Conservation (phyloP, 768 basidiomycete genomes). For the Exidia glandulosa region DNA sequence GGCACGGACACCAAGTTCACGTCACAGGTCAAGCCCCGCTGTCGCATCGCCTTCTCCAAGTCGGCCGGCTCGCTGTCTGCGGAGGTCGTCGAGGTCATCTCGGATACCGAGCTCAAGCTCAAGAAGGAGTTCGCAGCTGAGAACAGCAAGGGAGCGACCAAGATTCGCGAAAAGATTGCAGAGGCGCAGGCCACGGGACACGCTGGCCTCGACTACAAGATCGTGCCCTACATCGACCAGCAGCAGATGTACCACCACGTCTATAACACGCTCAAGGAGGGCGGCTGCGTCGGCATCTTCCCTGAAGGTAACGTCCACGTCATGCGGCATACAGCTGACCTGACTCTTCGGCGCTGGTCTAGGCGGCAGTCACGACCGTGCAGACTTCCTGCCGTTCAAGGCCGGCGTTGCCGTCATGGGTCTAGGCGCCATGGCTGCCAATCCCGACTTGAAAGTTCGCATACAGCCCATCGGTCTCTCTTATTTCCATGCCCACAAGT, state of each 20-base stretch:
- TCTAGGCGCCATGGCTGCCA: conserved; percentile 90
- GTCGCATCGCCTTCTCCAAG: conserved; percentile 84
- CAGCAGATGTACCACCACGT: conserved; percentile 90
- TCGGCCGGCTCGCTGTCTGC: conserved; percentile 63
- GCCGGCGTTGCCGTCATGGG: conserved; percentile 98
- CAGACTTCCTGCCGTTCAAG: conserved; percentile 90
- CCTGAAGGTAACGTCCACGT: conserved; percentile 65
- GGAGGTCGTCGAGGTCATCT: conserved; percentile 80
- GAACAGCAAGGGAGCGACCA: conserved; percentile 57
- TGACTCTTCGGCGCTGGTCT: not conserved
- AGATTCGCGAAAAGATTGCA: conserved; percentile 53
- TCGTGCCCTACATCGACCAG: conserved; percentile 84
- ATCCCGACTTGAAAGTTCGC: conserved; percentile 76
- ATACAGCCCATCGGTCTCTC: conserved; percentile 61
- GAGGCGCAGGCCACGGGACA: conserved; percentile 46
- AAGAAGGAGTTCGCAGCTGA: conserved; percentile 85
- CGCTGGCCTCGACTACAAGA: conserved; percentile 67
- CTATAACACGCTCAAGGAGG: conserved; percentile 73
- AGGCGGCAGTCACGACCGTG: conserved; percentile 98
- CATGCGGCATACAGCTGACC: not conserved
- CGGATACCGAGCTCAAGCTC: conserved; percentile 72
- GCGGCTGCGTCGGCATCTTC: conserved; percentile 92
- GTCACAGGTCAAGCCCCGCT: conserved; percentile 59
- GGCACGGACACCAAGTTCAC: conserved; percentile 76
- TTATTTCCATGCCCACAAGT: conserved; percentile 71